Base-by-base conservation (phyloP, 2,329 filamentous ascomycete species). In the Davidsoniella virescens region DNA sequence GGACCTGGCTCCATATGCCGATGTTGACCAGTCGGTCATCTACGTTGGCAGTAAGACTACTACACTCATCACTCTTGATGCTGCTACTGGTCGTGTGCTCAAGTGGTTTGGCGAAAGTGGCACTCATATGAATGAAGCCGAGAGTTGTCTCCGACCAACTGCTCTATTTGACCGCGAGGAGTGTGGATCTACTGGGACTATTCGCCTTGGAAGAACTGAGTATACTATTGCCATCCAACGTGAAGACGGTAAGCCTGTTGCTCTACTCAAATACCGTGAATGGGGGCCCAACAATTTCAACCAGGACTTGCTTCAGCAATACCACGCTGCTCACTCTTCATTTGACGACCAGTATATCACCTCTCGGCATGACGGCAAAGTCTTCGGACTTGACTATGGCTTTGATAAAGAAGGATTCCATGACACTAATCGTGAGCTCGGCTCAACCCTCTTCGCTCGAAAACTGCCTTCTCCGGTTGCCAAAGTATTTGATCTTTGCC, bases 221-320 rank as follows among this genome's bases (percentile, higher is more conserved):
- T 98, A 98, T 64, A 90, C 78, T 5, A 82, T 98, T 54, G 79
- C 75, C 51, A 93, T 98, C 42, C 82, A 87, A 56, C 81, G 85
- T 54, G 76, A 73, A 42, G 76, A 83, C 57, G 81, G 82, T 1
- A 76, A 82, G 53, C 76, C 78, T 6, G 82, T 98, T 55, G 94
- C 87, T 59, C 94, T 86, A 0, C 76, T 98, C 57, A 88, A 80
- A 56, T 98, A 93, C 61, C 84, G 87, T 9, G 92, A 98, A 63
- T 98, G 92, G 92, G 81, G 80, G 0, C 85, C 88, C 12, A 98
- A 98, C 64, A 93, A 83, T 53, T 84, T 81, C 54, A 90, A 98
- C 63, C 77, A 77, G 55, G 92, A 98, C 61, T 76, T 98, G 5
- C 80, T 87, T 58, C 76, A 76, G 46, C 87, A 96, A 60, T 92